Conservation (phyloP, 306 rosid species). For the Ochetophila trinervis region DNA sequence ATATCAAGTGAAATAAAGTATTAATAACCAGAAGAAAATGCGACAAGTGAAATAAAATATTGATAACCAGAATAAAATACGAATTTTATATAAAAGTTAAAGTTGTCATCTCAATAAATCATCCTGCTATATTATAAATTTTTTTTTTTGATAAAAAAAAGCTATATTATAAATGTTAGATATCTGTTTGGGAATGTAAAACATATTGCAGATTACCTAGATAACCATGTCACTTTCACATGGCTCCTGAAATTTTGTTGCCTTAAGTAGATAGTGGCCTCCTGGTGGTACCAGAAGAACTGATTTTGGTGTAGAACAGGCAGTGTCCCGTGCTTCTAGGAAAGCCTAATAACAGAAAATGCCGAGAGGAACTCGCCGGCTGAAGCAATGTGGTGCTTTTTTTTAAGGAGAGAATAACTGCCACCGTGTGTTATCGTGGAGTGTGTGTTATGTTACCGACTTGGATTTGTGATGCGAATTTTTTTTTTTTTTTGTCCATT, state of each 20-base stretch:
- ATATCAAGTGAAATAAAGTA: too few species aligned
- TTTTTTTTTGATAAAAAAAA: too few species aligned
- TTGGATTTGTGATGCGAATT: too few species aligned
- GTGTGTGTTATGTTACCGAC: too few species aligned
- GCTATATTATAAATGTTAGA: neutral
- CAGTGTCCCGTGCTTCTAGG: conserved; percentile 71
- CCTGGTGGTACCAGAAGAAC: conserved; percentile 80
- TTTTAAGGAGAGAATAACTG: too few species aligned
- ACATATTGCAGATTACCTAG: conserved; percentile 46
- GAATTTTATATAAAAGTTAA: neutral
- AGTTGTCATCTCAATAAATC: conserved; percentile 1
- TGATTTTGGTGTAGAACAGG: conserved; percentile 69
- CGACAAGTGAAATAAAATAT: neutral
- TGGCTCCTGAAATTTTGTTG: conserved; percentile 80
- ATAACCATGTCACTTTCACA: conserved; percentile 60
- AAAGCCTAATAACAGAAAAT: conserved; percentile 57
- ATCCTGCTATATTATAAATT: too few species aligned
- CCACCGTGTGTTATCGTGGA: too few species aligned
- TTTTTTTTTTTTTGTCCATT: too few species aligned
- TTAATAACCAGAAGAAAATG: too few species aligned
- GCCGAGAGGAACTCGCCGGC: too few species aligned
- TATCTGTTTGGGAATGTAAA: neutral
- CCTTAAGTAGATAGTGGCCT: conserved; percentile 70
- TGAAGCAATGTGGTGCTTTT: too few species aligned
- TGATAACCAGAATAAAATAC: neutral